Evolutionary conservation across 768 basidiomycete genomes (phyloP).

Genomic region (Leccinum fibrillosum): DNA sequence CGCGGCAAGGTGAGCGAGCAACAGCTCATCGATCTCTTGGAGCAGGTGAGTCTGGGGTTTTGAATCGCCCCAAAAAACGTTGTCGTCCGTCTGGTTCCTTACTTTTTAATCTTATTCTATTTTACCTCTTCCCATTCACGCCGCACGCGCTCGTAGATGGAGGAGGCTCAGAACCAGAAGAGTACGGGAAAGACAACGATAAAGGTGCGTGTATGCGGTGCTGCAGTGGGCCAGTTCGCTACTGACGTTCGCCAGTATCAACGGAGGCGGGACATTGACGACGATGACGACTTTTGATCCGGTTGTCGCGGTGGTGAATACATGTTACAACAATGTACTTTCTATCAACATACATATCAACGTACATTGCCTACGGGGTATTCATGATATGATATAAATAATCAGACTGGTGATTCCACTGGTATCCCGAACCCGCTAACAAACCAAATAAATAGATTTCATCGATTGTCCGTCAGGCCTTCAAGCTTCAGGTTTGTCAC

Average conservation of each 20-base stretch:
- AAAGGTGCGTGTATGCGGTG: constrained; percentile 37
- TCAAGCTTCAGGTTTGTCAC: constrained; percentile 8
- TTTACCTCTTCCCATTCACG: constrained; percentile 2
- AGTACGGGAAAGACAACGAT: constrained; percentile 57
- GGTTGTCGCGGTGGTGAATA: neutral
- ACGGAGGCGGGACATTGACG: constrained; percentile 62
- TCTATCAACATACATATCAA: neutral
- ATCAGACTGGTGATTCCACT: neutral
- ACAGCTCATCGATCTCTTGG: constrained; percentile 81
- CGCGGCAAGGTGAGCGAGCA: constrained; percentile 72
- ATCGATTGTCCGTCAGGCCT: neutral
- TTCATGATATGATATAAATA: neutral
- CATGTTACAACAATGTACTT: neutral
- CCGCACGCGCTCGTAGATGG: constrained; percentile 40
- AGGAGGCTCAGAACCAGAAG: constrained; percentile 48
- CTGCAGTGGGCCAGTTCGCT: neutral
- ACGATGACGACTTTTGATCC: constrained; percentile 54
- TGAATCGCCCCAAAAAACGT: neutral
- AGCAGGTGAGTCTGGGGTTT: constrained; percentile 54
- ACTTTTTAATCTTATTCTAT: neutral
- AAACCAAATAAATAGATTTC: neutral
- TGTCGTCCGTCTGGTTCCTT: neutral
- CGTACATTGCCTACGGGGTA: neutral
- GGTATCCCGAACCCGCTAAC: neutral
- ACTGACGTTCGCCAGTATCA: constrained; percentile 44